phyloP scores from a whole-genome alignment of 2,329 filamentous ascomycete species.

The Alternaria sp. region DNA sequence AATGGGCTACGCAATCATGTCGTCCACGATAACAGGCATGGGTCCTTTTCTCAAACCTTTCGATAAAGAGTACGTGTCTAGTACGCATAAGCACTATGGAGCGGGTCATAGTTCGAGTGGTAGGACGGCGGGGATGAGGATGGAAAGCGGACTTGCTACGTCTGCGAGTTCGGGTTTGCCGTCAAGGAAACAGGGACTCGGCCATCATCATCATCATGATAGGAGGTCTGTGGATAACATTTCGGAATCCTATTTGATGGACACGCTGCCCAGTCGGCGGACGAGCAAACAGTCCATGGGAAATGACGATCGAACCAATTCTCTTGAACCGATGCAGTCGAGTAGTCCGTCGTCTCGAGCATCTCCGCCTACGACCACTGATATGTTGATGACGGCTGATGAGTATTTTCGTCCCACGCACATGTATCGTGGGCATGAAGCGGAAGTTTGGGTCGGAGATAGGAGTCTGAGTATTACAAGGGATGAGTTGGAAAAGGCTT shows the following conservation, averaged over 20 bases:
- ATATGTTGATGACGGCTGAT: slow-evolving; percentile 24
- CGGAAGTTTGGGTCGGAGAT: slow-evolving; percentile 37
- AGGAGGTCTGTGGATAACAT: slow-evolving; percentile 9
- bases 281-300: slow-evolving; percentile 16
- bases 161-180: neutral
- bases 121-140: neutral
- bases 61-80: slow-evolving; percentile 34
- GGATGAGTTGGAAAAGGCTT: slow-evolving; percentile 24
- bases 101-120: neutral
- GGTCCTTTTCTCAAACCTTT: slow-evolving; percentile 48
- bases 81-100: slow-evolving; percentile 26
- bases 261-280: slow-evolving; percentile 14
- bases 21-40: slow-evolving; percentile 43
- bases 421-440: slow-evolving; percentile 30
- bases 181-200: neutral
- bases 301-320: neutral
- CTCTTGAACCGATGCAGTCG: neutral
- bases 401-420: slow-evolving; percentile 37
- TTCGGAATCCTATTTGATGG: slow-evolving; percentile 30
- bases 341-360: slow-evolving; percentile 11
- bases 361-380: slow-evolving; percentile 11
- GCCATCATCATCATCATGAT: neutral
- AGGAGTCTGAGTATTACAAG: slow-evolving; percentile 24
- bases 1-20: slow-evolving; percentile 50
- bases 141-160: slow-evolving; percentile 1